Evolutionary conservation across 345 rosid species (phyloP).

Genomic region (Salix viminalis): DNA sequence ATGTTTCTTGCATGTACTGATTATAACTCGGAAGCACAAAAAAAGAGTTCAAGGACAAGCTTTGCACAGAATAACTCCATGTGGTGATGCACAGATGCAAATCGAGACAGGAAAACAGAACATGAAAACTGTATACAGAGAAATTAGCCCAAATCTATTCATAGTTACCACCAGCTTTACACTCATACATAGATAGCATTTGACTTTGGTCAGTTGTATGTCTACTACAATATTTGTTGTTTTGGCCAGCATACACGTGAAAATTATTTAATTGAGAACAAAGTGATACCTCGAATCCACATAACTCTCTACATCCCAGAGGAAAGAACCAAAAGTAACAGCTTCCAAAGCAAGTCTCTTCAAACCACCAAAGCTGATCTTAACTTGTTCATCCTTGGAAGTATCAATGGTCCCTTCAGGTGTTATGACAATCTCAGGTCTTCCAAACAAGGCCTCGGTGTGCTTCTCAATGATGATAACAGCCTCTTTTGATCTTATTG

Average conservation of each 20-base stretch:
- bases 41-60: background rate
- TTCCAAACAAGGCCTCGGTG: conserved; percentile 90
- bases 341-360: conserved; percentile 95
- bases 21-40: background rate
- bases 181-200: conserved; percentile 3
- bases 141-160: conserved; percentile 2
- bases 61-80: background rate
- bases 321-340: conserved; percentile 92
- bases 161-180: conserved; percentile 8
- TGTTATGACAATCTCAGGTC: conserved; percentile 71
- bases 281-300: conserved; percentile 95
- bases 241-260: background rate
- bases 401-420: conserved; percentile 68
- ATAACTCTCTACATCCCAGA: conserved; percentile 94
- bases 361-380: conserved; percentile 83
- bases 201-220: conserved; percentile 12
- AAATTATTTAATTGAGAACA: conserved; percentile 45
- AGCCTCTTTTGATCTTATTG: conserved; percentile 89
- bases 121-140: conserved; percentile 11
- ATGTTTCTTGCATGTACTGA: background rate
- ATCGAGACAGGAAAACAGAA: background rate
- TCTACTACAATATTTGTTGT: background rate
- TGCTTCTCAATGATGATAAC: conserved; percentile 90
- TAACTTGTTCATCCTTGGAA: conserved; percentile 63
- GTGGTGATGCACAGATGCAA: background rate